Conservation (phyloP, 306 rosid genomes). For the Acacia crassicarpa region DNA sequence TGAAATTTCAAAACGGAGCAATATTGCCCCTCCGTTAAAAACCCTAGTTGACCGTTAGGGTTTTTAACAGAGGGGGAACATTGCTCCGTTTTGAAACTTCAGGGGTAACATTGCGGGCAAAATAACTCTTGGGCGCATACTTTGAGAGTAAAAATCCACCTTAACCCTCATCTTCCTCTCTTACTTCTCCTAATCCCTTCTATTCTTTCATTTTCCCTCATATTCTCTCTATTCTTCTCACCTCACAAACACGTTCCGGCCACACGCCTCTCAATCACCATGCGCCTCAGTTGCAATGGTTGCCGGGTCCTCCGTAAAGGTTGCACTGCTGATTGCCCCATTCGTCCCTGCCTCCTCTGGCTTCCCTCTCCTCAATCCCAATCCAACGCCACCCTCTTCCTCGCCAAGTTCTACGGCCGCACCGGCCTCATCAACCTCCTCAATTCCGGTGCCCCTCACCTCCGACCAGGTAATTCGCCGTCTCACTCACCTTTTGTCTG, state of each 20-base stretch:
- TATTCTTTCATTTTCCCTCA: not conserved
- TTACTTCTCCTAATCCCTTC: not conserved
- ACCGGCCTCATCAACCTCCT: constrained; percentile 69
- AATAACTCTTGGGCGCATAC: too few species aligned
- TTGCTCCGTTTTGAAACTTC: too few species aligned
- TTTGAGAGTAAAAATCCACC: too few species aligned
- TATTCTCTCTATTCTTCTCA: not conserved
- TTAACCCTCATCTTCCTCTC: too few species aligned
- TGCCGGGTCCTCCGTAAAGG: constrained; percentile 76
- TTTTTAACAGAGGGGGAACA: too few species aligned
- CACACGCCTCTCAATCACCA: not conserved
- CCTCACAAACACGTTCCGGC: not conserved
- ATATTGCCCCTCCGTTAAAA: too few species aligned
- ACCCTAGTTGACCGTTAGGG: too few species aligned
- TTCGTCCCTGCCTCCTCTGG: constrained; percentile 56
- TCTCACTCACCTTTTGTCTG: not conserved
- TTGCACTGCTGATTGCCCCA: constrained; percentile 47
- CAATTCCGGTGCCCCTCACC: constrained; percentile 46
- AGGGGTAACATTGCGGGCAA: too few species aligned
- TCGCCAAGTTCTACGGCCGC: constrained; percentile 77
- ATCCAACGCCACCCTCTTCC: constrained; percentile 69
- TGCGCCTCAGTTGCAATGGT: constrained; percentile 67
- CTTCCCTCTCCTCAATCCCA: constrained; percentile 50
- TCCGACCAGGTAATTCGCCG: constrained; percentile 46
- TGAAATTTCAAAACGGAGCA: too few species aligned